These are phyloP conservation scores for Eucalyptus leucophloia DNA, from an alignment of 345 rosid genomes.

Conservation along the genomic window DNA sequence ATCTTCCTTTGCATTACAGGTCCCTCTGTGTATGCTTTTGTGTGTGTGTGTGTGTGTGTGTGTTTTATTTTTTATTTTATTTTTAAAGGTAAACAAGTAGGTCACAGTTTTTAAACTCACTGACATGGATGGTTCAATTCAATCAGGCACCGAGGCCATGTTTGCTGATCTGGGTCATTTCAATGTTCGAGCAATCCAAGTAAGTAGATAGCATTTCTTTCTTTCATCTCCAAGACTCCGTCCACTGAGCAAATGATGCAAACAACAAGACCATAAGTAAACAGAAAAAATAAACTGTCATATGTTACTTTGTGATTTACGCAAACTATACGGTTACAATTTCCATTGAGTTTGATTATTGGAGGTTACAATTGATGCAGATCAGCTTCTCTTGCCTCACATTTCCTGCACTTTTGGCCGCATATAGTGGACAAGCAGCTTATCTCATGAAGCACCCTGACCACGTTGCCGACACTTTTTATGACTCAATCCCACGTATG, in stretches of 20 bases:
- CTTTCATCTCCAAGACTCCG: not conserved
- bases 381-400: conserved; percentile 43
- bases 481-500: not conserved
- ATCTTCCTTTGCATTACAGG: conserved; percentile 70
- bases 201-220: not conserved
- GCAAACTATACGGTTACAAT: not conserved
- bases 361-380: conserved; percentile 8
- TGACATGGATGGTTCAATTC: not conserved
- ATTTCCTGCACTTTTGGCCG: not conserved
- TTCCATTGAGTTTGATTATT: not conserved
- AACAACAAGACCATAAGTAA: not conserved
- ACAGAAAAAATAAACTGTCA: not conserved
- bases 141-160: conserved; percentile 70
- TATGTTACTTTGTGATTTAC: not conserved
- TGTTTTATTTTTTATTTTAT: not conserved
- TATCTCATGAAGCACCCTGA: not conserved
- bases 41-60: too few species aligned
- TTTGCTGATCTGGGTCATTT: conserved; percentile 88
- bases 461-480: not conserved
- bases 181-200: conserved; percentile 54
- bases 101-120: not conserved
- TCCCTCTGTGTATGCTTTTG: not conserved
- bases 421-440: conserved; percentile 2
- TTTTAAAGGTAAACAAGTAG: not conserved
- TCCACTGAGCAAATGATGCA: not conserved